These are phyloP conservation scores for Epicoccum sorghinum DNA, from an alignment of 2,329 filamentous ascomycete genomes.

Conservation along the genomic window DNA sequence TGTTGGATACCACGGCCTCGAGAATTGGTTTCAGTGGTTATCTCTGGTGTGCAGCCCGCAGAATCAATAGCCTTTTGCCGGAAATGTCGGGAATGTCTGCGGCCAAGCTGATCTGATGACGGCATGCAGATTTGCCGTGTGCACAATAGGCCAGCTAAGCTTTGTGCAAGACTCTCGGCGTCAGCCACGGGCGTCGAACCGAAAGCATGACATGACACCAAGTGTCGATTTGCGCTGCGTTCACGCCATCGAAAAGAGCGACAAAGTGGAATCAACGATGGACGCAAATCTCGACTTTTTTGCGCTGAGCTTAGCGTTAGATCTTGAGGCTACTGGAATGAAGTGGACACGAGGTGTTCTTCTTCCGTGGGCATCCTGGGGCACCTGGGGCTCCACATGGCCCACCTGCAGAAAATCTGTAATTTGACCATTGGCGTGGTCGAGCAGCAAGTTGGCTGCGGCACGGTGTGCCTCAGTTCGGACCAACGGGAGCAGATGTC, in stretches of 20 bases:
- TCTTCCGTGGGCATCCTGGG: constrained; percentile 18
- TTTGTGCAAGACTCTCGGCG: constrained; percentile 39
- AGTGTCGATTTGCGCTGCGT: constrained; percentile 4
- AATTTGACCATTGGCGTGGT: constrained; percentile 22
- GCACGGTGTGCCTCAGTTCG: constrained; percentile 20
- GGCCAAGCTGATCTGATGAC: constrained; percentile 24
- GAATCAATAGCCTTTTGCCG: constrained; percentile 5
- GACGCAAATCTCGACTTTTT: constrained; percentile 9
- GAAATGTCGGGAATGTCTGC: constrained; percentile 19
- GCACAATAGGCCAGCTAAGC: constrained; percentile 26
- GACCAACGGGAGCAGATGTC: constrained; percentile 30
- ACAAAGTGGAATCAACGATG: constrained; percentile 1
- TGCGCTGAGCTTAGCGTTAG: not conserved
- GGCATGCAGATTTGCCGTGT: constrained; percentile 23
- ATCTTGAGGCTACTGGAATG: constrained; percentile 3
- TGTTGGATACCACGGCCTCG: constrained; percentile 19
- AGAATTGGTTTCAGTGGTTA: constrained; percentile 1
- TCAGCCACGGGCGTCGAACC: constrained; percentile 25
- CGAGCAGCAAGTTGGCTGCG: constrained; percentile 24
- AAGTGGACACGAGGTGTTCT: constrained; percentile 15
- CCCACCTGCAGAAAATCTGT: constrained; percentile 13
- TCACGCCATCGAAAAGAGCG: not conserved
- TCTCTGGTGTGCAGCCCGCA: not conserved
- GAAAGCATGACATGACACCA: constrained; percentile 29
- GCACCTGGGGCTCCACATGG: constrained; percentile 17